These are phyloP conservation scores for Fulvia fulva DNA, from an alignment of 2,329 filamentous ascomycete genomes.

Conservation along the genomic window DNA sequence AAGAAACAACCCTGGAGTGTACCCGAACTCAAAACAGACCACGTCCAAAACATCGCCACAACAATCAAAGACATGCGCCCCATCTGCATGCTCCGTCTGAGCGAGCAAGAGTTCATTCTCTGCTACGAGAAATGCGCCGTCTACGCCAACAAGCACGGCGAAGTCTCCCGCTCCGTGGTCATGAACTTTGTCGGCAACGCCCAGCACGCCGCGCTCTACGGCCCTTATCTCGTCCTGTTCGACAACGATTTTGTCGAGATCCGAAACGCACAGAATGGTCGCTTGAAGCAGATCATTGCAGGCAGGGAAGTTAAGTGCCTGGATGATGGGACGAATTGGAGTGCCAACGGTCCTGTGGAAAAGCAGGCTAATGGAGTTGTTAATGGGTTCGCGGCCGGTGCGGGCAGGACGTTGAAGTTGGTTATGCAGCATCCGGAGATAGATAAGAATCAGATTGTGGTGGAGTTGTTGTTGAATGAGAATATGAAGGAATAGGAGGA, in stretches of 20 bases:
- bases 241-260: conserved; percentile 97
- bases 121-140: conserved; percentile 95
- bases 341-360: conserved; percentile 30
- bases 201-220: conserved; percentile 80
- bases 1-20: conserved; percentile 96
- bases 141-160: conserved; percentile 96
- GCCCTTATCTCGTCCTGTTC: conserved; percentile 87
- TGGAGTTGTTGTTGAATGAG: conserved; percentile 90
- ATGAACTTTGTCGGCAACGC: conserved; percentile 99
- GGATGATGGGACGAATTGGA: conserved; percentile 71
- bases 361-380: conserved; percentile 15
- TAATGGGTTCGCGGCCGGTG: conserved; percentile 30
- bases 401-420: conserved; percentile 78
- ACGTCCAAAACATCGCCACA: conserved; percentile 78
- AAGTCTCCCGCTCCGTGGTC: conserved; percentile 87
- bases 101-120: conserved; percentile 81
- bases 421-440: conserved; percentile 91
- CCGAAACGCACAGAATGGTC: conserved; percentile 90
- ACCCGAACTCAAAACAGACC: conserved; percentile 74
- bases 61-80: conserved; percentile 80
- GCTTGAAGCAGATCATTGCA: conserved; percentile 88
- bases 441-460: conserved; percentile 76
- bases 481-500: conserved; percentile 45
- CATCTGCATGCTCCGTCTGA: conserved; percentile 93
- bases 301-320: conserved; percentile 85